These are phyloP conservation scores for Ceratobasidium sp. DNA, from an alignment of 1,284 basidiomycete species.

Conservation along the genomic window DNA sequence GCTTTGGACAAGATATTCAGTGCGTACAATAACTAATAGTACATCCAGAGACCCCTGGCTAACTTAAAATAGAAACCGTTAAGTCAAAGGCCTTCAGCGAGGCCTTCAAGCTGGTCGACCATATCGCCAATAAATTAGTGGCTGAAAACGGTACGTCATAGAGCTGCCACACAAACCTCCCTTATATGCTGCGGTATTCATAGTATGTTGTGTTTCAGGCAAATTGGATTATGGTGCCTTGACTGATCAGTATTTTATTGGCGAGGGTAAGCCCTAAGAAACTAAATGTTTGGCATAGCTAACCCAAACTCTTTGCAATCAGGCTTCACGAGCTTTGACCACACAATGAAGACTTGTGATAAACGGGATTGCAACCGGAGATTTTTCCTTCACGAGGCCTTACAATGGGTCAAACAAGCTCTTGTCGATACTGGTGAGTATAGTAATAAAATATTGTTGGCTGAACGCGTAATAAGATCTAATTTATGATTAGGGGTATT, in stretches of 20 bases:
- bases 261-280: too few relatives aligned
- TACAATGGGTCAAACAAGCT: conserved; percentile 26
- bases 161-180: too few relatives aligned
- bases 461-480: too few relatives aligned
- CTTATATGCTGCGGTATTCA: too few relatives aligned
- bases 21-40: neutral
- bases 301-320: neutral
- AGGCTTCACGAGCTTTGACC: neutral
- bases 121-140: neutral
- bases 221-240: too few relatives aligned
- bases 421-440: conserved; percentile 24
- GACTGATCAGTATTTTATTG: too few relatives aligned
- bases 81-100: conserved; percentile 4
- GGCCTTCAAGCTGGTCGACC: neutral
- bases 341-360: conserved; percentile 14
- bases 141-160: neutral
- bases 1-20: conserved; percentile 7
- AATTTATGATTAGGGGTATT: too few relatives aligned
- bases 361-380: conserved; percentile 17
- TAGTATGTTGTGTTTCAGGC: too few relatives aligned
- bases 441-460: neutral
- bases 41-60: neutral
- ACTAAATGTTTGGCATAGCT: too few relatives aligned
- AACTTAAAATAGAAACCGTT: neutral
- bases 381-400: neutral